phyloP scores from a whole-genome alignment of 1,284 basidiomycete species.

The Rhodofomes roseus region DNA sequence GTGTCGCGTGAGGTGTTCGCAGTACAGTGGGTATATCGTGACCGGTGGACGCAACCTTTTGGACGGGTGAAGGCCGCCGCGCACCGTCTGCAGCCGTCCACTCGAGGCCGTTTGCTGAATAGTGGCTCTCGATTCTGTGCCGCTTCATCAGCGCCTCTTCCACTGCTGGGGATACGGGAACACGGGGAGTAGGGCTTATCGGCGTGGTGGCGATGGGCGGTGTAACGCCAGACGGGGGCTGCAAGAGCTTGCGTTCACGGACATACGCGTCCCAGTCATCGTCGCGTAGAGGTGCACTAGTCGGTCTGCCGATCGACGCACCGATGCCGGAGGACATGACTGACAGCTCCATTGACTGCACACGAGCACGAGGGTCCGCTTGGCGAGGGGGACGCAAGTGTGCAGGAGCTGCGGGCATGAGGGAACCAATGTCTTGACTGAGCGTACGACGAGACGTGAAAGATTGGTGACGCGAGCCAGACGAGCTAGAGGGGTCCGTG shows the following conservation, averaged over 20 bases:
- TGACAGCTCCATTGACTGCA: conserved; percentile 68
- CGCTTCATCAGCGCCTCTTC: conserved; percentile 67
- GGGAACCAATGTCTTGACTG: conserved; percentile 56
- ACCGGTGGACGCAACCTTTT: conserved; percentile 10
- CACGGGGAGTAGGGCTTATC: conserved; percentile 38
- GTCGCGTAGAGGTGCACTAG: conserved; percentile 65
- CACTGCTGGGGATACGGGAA: conserved; percentile 64
- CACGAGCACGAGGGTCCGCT: conserved; percentile 59
- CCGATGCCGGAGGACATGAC: conserved; percentile 43
- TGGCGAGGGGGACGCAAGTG: conserved; percentile 66
- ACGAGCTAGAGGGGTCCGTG: conserved; percentile 51
- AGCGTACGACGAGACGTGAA: conserved; percentile 62
- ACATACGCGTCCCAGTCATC: conserved; percentile 77
- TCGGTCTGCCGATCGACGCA: conserved; percentile 60
- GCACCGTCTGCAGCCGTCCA: not conserved
- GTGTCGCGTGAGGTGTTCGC: conserved; percentile 21
- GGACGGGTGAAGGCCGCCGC: not conserved
- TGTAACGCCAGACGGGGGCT: conserved; percentile 76
- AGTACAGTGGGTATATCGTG: conserved; percentile 25
- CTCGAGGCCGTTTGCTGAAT: conserved; percentile 32
- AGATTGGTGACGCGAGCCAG: conserved; percentile 62
- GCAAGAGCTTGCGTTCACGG: conserved; percentile 73
- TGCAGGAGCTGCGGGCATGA: conserved; percentile 42
- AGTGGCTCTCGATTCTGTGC: conserved; percentile 59
- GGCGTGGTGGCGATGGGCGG: conserved; percentile 65